These are phyloP conservation scores for Gossypioides kirkii DNA, from an alignment of 345 rosid species.

Conservation along the genomic window DNA sequence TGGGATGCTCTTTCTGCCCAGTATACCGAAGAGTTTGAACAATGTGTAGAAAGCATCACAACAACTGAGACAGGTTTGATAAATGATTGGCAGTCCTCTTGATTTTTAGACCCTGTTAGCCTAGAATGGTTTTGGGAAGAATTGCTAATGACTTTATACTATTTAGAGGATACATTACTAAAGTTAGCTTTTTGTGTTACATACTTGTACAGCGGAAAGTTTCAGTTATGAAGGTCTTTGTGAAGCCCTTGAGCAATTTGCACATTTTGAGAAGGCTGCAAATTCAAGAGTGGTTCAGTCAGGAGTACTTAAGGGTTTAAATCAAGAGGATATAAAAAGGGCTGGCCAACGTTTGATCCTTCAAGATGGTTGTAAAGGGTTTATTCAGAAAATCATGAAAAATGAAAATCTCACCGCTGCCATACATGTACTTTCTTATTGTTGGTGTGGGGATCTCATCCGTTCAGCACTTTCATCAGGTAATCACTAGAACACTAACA, in stretches of 20 bases:
- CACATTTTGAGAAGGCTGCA: slow-evolving; percentile 40
- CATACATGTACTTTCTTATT: slow-evolving; percentile 43
- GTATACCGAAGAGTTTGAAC: slow-evolving; percentile 45
- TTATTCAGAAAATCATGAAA: slow-evolving; percentile 31
- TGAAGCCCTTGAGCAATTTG: slow-evolving; percentile 44
- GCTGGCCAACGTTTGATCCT: slow-evolving; percentile 37
- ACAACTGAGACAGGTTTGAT: slow-evolving; percentile 27
- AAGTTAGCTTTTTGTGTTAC: neutral
- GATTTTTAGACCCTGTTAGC: neutral
- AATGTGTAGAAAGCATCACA: slow-evolving; percentile 38
- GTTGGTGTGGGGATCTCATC: slow-evolving; percentile 60
- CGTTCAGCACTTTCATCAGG: slow-evolving; percentile 51
- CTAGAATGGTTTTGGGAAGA: slow-evolving; percentile 6
- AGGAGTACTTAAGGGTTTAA: slow-evolving; percentile 47
- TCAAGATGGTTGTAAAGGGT: slow-evolving; percentile 46
- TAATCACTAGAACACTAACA: slow-evolving; percentile 14
- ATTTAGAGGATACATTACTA: slow-evolving; percentile 8
- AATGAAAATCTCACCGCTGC: slow-evolving; percentile 30
- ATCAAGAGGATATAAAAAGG: slow-evolving; percentile 43
- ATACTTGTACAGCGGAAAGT: slow-evolving; percentile 19
- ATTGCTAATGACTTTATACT: neutral
- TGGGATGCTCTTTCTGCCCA: slow-evolving; percentile 43
- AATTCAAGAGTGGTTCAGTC: slow-evolving; percentile 47
- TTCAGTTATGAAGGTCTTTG: slow-evolving; percentile 34
- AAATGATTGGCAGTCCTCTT: neutral